Base-by-base conservation (phyloP, 2,329 filamentous ascomycete species). In the Colletotrichum cuscutae region DNA sequence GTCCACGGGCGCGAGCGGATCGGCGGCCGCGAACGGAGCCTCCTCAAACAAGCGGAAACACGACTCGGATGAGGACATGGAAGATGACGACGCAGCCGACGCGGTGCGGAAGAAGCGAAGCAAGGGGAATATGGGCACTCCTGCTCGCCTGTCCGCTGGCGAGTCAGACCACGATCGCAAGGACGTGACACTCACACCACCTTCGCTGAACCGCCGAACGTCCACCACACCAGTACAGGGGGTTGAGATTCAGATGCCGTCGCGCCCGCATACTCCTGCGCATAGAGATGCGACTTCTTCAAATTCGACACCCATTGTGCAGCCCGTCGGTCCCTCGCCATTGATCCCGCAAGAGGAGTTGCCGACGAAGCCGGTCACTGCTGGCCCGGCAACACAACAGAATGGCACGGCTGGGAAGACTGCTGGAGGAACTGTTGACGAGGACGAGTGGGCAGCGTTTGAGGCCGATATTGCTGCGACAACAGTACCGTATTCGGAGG, bases 381-480 rank as follows among this genome's bases (percentile, higher is more conserved):
- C 74, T 59, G 61, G 73, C n/a, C 61, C 56, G 13, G 32, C 68
- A n/a, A 57, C 71, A 8, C 62, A 70, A 30, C 54, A 76, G 5
- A 35, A 76, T 54, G 71, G 76, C 42, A 71, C 77, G 12, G 54
- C 76, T n/a, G 68, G 75, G 53, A 65, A 67, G 22, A 62, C 59
- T 65, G 46, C 68, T 22, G 65, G 76, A 54, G 71, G 75, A 22
- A 75, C 79, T 8, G 83, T 86, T 9, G 91, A 95, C 79, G 94
- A 97, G 78, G 90, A 92, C 66, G 94, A 97, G 82, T 97, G 94
- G 93, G 93, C 94, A 2, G 94, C 94, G 9, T 97, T 97, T 79
- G 93, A 98, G 80, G 93, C 93, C 3, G 94, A 97, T 66, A 91
- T 97, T 68, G 92, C 91, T 22, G 83, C 84, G 35, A 79, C 84